Conservation (phyloP, 495 filamentous ascomycete species). For the Lepraria neglecta region DNA sequence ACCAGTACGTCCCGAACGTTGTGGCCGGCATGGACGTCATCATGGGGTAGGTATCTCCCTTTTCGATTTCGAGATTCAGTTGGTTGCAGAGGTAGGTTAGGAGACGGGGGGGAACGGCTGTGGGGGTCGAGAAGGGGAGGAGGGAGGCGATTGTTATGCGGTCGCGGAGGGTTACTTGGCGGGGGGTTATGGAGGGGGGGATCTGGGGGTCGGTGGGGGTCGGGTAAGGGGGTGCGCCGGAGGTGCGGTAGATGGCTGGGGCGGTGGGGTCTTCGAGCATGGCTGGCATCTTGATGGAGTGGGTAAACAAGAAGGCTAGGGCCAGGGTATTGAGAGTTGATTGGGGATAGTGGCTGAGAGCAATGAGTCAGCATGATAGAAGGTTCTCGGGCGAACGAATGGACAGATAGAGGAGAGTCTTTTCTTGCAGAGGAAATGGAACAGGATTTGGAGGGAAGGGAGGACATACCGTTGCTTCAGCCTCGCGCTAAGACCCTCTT, state of each 20-base stretch:
- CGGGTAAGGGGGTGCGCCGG: slow-evolving; percentile 59
- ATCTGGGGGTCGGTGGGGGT: slow-evolving; percentile 50
- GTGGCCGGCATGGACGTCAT: slow-evolving; percentile 66
- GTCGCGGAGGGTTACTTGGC: slow-evolving; percentile 84
- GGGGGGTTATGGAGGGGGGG: slow-evolving; percentile 63
- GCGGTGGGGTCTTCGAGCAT: slow-evolving; percentile 72
- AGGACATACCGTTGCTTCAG: neutral
- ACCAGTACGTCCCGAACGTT: slow-evolving; percentile 86
- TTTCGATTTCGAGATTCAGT: slow-evolving; percentile 90
- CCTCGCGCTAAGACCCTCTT: slow-evolving; percentile 8
- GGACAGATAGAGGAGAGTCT: neutral
- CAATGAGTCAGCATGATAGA: slow-evolving; percentile 15
- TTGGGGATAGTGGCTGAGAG: neutral
- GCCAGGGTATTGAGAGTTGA: slow-evolving; percentile 1
- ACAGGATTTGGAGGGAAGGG: neutral
- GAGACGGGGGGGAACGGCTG: slow-evolving; percentile 67
- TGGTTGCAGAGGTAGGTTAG: slow-evolving; percentile 77
- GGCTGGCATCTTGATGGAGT: slow-evolving; percentile 61
- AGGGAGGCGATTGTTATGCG: slow-evolving; percentile 85
- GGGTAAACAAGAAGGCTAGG: neutral
- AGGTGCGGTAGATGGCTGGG: slow-evolving; percentile 46
- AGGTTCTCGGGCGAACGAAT: neutral
- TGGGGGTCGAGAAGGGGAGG: slow-evolving; percentile 71
- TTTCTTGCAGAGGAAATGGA: neutral
- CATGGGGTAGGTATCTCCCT: slow-evolving; percentile 96